Conservation (phyloP, 208 protist genomes). For the Trypanosoma caninum region DNA sequence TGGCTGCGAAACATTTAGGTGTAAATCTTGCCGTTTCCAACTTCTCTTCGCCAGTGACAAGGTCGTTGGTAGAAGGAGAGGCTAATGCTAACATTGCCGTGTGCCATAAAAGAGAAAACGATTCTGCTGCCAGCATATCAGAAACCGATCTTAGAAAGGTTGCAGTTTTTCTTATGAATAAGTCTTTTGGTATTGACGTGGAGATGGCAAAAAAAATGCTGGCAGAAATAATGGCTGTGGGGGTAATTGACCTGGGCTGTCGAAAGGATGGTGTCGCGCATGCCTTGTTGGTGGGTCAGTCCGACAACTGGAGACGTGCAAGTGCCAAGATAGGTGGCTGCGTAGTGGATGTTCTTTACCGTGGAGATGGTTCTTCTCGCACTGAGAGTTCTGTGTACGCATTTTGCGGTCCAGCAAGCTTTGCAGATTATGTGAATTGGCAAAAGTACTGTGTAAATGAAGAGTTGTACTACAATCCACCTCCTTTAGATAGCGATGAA, state of each 20-base stretch:
- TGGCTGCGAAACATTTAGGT: not conserved
- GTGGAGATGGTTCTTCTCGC: slow-evolving; percentile 28
- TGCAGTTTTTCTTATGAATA: not conserved
- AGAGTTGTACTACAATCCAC: slow-evolving; percentile 47
- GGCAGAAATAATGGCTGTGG: slow-evolving; percentile 1
- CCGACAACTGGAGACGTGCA: slow-evolving; percentile 11
- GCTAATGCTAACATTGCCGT: no score
- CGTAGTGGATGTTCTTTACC: slow-evolving; percentile 23
- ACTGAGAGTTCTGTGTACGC: slow-evolving; percentile 43
- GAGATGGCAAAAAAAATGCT: slow-evolving; percentile 18
- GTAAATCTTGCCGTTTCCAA: not conserved
- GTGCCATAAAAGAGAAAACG: not conserved
- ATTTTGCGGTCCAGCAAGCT: slow-evolving; percentile 59
- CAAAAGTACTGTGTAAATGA: slow-evolving; percentile 42
- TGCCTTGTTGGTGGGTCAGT: not conserved
- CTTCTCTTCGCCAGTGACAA: not conserved
- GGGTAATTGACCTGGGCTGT: slow-evolving; percentile 3
- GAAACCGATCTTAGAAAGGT: not conserved
- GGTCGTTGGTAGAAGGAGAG: not conserved
- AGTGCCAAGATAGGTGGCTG: slow-evolving; percentile 2
- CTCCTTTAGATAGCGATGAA: slow-evolving; percentile 45
- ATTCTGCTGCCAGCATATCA: not conserved
- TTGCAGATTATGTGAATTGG: slow-evolving; percentile 57
- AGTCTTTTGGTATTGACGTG: slow-evolving; percentile 15
- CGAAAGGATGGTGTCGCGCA: slow-evolving; percentile 1